Evolutionary conservation across 331 rosid species (phyloP).

Genomic region (Cydonia oblonga): DNA sequence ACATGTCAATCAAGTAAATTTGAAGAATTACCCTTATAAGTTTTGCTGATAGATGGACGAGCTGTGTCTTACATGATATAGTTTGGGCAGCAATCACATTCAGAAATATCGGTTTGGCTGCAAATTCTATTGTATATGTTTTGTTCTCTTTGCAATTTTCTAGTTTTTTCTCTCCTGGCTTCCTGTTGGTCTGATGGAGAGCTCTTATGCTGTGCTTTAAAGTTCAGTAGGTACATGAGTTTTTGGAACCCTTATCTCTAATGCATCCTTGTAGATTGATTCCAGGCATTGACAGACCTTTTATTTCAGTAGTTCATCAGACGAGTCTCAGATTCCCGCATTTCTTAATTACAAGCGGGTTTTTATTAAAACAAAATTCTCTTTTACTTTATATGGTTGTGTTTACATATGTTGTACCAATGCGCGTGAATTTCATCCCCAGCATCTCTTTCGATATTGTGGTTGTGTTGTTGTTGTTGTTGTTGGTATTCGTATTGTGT

Average conservation of each 20-base stretch:
- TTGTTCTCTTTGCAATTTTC: background rate
- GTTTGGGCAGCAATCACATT: background rate
- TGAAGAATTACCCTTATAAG: background rate
- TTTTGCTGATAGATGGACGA: background rate
- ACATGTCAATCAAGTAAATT: background rate
- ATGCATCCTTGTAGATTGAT: background rate
- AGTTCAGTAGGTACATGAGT: background rate
- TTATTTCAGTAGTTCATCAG: background rate
- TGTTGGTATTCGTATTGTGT: background rate
- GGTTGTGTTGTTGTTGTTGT: background rate
- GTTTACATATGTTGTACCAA: background rate
- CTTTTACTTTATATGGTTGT: background rate
- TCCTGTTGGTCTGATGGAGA: background rate
- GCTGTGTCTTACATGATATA: background rate
- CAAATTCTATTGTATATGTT: background rate
- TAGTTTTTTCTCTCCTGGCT: background rate
- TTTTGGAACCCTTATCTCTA: background rate
- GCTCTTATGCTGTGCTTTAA: background rate
- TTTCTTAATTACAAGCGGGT: background rate
- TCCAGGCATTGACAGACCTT: background rate
- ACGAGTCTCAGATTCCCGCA: background rate
- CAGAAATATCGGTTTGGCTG: background rate
- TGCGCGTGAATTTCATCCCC: background rate
- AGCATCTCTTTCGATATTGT: background rate
- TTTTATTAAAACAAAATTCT: background rate